Base-by-base conservation (phyloP, 2,329 filamentous ascomycete species). In the Venturia nashicola region DNA sequence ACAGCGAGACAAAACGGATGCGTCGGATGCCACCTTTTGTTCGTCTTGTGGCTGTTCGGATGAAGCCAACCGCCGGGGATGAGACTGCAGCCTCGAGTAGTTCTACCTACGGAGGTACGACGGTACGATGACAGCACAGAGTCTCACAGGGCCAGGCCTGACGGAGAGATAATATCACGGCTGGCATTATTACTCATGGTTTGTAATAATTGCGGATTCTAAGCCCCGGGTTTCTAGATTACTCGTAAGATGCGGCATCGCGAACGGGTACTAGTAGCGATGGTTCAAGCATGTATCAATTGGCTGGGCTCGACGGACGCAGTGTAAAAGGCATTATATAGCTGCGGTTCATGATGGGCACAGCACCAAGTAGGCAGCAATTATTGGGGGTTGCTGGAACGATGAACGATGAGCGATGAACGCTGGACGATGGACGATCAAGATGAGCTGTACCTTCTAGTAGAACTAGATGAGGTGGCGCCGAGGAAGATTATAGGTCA, bases 141-240 rank as follows among this genome's bases (percentile, higher is more conserved):
- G 32, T 57, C 51, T 36, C 51, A 57, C 51, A 18, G 51, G 48
- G 27, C 51, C 51, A 36, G 51, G 32, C 32, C 32, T 57, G 27
- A 16, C 27, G 1, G 27, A 3, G 14, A 18, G 27, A 34, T 5
- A 90, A 91, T 70, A 85, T 91, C 65, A 86, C 88, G 20, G 88
- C 92, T 68, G 88, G 91, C 66, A 85, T 87, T n/a, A 78, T 97
- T 54, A 81, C 90, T 48, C 83, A 88, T 67, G 86, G 90, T 63
- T 81, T 96, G 12, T 57, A 20, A 36, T 36, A 57, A 16, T 27
- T 51, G 46, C 16, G 46, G 20, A 27, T 27, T 27, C 20, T 51
- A 36, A 57, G 39, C 51, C 32, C 51, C 3, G 32, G 51, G 51
- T 57, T 36, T 36, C 20, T 36, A 57, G 51, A 57, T 57, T 57